Conservation (phyloP, 2,329 filamentous ascomycete genomes). For the Aspergillus sp. region DNA sequence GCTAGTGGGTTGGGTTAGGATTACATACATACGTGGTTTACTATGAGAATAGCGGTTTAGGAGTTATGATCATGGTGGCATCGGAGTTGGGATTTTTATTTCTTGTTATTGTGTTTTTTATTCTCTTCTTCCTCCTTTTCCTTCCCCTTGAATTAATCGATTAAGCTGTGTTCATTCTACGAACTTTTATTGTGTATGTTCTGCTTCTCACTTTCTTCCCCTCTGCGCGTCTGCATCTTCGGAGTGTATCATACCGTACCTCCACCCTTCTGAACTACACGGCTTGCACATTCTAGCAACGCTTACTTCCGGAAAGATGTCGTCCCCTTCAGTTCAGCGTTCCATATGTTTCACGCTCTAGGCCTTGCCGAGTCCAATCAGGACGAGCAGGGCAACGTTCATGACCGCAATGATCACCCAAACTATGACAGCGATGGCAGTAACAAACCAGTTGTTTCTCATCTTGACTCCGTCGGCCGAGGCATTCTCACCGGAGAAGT, state of each 20-base stretch:
- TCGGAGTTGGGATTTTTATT: slow-evolving; percentile 21
- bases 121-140: background rate
- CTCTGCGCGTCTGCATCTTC: background rate
- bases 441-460: slow-evolving; percentile 70
- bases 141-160: background rate
- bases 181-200: background rate
- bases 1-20: slow-evolving; percentile 50
- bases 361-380: slow-evolving; percentile 59
- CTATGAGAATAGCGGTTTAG: slow-evolving; percentile 4
- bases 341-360: slow-evolving; percentile 17
- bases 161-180: background rate
- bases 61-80: slow-evolving; percentile 17
- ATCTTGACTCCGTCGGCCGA: slow-evolving; percentile 56
- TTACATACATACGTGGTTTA: background rate
- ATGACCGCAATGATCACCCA: slow-evolving; percentile 75
- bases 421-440: slow-evolving; percentile 60
- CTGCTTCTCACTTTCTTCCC: background rate
- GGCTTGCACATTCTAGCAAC: background rate
- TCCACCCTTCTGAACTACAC: background rate
- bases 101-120: background rate
- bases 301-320: background rate
- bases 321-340: background rate
- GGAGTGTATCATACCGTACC: background rate
- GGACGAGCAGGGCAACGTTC: slow-evolving; percentile 75
- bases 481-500: slow-evolving; percentile 33